Evolutionary conservation across 1,284 basidiomycete genomes (phyloP).

Genomic region (Rhodotorula glutinis): DNA sequence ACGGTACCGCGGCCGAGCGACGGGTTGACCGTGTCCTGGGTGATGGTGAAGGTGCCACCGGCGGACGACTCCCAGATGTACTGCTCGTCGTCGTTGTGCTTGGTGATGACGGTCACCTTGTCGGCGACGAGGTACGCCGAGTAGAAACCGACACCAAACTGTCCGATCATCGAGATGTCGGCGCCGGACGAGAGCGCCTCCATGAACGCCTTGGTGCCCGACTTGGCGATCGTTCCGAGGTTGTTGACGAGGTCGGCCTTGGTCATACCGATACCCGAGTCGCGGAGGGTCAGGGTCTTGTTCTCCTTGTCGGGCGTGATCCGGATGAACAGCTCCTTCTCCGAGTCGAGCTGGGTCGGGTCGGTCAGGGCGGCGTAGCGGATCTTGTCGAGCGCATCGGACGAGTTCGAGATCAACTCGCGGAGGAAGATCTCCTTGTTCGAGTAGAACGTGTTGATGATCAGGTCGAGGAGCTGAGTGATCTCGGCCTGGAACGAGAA

Average conservation of each 20-base stretch:
- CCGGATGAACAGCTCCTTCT: conserved; percentile 79
- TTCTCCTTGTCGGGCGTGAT: conserved; percentile 94
- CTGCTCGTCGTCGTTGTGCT: conserved; percentile 99
- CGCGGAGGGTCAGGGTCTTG: conserved; percentile 86
- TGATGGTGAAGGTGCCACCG: conserved; percentile 99
- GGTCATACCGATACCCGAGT: conserved; percentile 98
- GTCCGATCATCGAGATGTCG: conserved; percentile 74
- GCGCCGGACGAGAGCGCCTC: conserved; percentile 90
- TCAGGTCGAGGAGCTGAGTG: conserved; percentile 67
- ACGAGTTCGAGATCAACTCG: conserved; percentile 81
- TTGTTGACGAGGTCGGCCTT: conserved; percentile 98
- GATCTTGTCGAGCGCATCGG: conserved; percentile 94
- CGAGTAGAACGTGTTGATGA: conserved; percentile 97
- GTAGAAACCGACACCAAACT: conserved; percentile 90
- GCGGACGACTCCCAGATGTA: conserved; percentile 99
- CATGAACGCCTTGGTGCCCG: conserved; percentile 89
- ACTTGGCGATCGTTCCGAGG: conserved; percentile 99
- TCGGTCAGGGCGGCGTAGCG: conserved; percentile 91
- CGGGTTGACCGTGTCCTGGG: conserved; percentile 83
- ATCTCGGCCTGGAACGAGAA: conserved; percentile 85
- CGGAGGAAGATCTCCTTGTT: conserved; percentile 95
- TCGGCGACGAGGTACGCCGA: conserved; percentile 99
- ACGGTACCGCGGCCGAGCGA: conserved; percentile 92
- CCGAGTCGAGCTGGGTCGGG: conserved; percentile 76
- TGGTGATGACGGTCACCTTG: conserved; percentile 96